phyloP scores from a whole-genome alignment of 306 rosid species.

The Casuarina equisetifolia region DNA sequence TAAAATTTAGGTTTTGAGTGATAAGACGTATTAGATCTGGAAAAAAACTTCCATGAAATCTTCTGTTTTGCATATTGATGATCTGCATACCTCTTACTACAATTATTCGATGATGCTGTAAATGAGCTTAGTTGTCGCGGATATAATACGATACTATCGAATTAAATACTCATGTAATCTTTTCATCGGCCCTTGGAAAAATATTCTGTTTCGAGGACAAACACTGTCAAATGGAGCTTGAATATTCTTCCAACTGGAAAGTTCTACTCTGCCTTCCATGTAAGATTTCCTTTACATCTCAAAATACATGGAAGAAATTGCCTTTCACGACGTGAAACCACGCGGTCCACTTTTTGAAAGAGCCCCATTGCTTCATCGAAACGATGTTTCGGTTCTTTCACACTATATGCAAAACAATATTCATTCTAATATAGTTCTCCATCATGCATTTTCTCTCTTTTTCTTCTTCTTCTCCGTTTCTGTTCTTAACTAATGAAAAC shows the following conservation, averaged over 20 bases:
- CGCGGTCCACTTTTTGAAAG: neutral
- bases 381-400: neutral
- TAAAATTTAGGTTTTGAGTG: slow-evolving; percentile 10
- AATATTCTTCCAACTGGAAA: slow-evolving; percentile 59
- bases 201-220: slow-evolving; percentile 42
- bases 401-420: too few species aligned
- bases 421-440: neutral
- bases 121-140: slow-evolving; percentile 24
- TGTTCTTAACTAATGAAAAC: too few species aligned
- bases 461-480: too few species aligned
- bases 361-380: neutral
- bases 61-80: slow-evolving; percentile 23
- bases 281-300: slow-evolving; percentile 24
- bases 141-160: slow-evolving; percentile 33
- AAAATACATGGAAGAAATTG: slow-evolving; percentile 21
- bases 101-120: slow-evolving; percentile 4
- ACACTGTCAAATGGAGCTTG: slow-evolving; percentile 41
- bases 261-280: slow-evolving; percentile 37
- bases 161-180: slow-evolving; percentile 17
- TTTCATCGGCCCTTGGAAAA: slow-evolving; percentile 22
- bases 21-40: slow-evolving; percentile 43
- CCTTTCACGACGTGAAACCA: slow-evolving; percentile 23
- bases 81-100: slow-evolving; percentile 25
- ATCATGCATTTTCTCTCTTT: neutral
- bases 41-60: slow-evolving; percentile 30